Evolutionary conservation across 768 basidiomycete species (phyloP).

Genomic region (Exsudoporus frostii): DNA sequence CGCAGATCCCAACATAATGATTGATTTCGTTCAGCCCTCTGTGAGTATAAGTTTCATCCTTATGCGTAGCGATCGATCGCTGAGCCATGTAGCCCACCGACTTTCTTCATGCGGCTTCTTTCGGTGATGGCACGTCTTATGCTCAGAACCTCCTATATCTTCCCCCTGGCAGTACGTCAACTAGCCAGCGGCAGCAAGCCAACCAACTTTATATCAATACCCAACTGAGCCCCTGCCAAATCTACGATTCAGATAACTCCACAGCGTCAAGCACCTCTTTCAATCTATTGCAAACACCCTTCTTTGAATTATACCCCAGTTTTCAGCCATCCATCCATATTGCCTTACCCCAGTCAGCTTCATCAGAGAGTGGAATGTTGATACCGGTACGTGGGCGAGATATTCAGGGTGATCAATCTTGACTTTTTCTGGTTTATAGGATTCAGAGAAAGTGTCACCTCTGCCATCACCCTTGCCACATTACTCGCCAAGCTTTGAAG

Average conservation of each 20-base stretch:
- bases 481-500: slow-evolving; percentile 1
- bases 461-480: slow-evolving; percentile 13
- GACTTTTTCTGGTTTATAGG: slow-evolving; percentile 10
- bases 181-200: slow-evolving; percentile 4
- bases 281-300: slow-evolving; percentile 10
- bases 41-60: slow-evolving; percentile 13
- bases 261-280: slow-evolving; percentile 15
- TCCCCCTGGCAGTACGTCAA: not conserved
- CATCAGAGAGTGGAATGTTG: not conserved
- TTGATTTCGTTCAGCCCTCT: not conserved
- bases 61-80: not conserved
- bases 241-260: slow-evolving; percentile 15
- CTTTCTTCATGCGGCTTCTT: not conserved
- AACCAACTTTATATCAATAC: slow-evolving; percentile 22
- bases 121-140: not conserved
- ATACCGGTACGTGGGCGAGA: slow-evolving; percentile 9
- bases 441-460: slow-evolving; percentile 5
- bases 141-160: not conserved
- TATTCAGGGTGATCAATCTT: not conserved
- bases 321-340: slow-evolving; percentile 1
- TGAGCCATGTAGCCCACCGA: slow-evolving; percentile 7
- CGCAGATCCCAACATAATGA: not conserved
- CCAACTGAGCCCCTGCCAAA: slow-evolving; percentile 1
- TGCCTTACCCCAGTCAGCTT: slow-evolving; percentile 12
- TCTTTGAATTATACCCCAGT: not conserved